Conservation (phyloP, 2,329 filamentous ascomycete species). For the Sporothrix sp. region DNA sequence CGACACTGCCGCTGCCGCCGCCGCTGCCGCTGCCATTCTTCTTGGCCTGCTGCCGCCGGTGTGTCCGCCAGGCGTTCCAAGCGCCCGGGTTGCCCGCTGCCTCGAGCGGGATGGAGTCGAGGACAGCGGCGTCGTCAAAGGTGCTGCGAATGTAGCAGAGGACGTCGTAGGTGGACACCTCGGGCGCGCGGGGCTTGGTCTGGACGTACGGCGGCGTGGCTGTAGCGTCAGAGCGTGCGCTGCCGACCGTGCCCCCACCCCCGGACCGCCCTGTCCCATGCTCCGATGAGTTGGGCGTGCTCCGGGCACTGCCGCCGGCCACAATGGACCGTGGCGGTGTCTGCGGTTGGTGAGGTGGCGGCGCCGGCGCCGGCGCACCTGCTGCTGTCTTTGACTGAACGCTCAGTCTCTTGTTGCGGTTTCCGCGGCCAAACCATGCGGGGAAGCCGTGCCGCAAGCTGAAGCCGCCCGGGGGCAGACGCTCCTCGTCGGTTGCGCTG, state of each 20-base stretch:
- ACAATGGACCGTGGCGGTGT: conserved; percentile 21
- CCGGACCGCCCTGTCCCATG: neutral
- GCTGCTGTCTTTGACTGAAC: conserved; percentile 23
- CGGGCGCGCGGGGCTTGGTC: conserved; percentile 27
- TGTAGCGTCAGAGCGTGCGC: neutral
- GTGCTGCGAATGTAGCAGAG: conserved; percentile 72
- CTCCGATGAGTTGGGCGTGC: conserved; percentile 22
- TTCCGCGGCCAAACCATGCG: conserved; percentile 66
- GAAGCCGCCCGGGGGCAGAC: conserved; percentile 80
- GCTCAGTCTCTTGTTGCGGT: conserved; percentile 35
- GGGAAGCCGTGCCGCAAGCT: conserved; percentile 86
- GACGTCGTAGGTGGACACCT: conserved; percentile 54
- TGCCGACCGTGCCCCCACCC: neutral
- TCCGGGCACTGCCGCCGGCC: conserved; percentile 18
- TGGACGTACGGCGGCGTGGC: conserved; percentile 31
- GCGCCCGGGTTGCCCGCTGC: conserved; percentile 83
- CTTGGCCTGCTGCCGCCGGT: conserved; percentile 39
- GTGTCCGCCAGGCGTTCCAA: conserved; percentile 84
- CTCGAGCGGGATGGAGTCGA: conserved; percentile 71
- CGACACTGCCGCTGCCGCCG: neutral
- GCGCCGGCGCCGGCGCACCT: neutral
- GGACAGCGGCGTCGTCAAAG: conserved; percentile 66
- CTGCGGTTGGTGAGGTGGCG: conserved; percentile 2
- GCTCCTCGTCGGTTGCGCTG: conserved; percentile 73
- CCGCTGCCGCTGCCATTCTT: neutral